These are phyloP conservation scores for Tritrichomonas foetus DNA, from an alignment of 208 protist genomes.

Conservation along the genomic window DNA sequence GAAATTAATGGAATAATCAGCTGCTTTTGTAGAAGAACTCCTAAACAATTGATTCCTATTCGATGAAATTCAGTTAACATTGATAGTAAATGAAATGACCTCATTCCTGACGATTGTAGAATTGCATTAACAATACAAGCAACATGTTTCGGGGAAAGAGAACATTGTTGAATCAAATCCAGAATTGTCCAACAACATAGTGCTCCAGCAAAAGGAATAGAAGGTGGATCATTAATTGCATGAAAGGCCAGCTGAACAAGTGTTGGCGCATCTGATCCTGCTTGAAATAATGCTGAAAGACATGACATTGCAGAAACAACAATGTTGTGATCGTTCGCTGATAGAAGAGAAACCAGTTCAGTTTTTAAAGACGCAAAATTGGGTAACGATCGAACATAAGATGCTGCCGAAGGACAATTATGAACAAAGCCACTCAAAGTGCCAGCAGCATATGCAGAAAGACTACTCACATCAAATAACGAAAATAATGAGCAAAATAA, in stretches of 20 bases:
- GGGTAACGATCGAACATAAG: background rate
- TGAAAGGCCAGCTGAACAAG: background rate
- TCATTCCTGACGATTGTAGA: background rate
- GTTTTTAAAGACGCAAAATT: background rate
- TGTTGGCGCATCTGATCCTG: background rate
- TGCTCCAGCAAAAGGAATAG: background rate
- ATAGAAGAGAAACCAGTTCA: background rate
- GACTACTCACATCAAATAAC: background rate
- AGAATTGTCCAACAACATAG: background rate
- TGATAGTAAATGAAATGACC: background rate
- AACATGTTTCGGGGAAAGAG: background rate
- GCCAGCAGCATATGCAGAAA: background rate
- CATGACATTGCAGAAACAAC: background rate
- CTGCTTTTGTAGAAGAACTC: background rate
- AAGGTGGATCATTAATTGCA: background rate
- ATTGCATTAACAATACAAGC: background rate
- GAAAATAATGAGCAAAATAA: background rate
- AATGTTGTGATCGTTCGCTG: background rate
- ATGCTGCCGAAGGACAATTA: background rate
- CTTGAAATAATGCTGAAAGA: background rate
- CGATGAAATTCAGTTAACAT: background rate
- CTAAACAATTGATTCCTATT: background rate
- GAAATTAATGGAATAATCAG: background rate
- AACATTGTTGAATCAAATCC: background rate
- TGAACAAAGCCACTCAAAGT: background rate